phyloP scores from a whole-genome alignment of 179 eudicot genomes.

The Drosera spatulata region DNA sequence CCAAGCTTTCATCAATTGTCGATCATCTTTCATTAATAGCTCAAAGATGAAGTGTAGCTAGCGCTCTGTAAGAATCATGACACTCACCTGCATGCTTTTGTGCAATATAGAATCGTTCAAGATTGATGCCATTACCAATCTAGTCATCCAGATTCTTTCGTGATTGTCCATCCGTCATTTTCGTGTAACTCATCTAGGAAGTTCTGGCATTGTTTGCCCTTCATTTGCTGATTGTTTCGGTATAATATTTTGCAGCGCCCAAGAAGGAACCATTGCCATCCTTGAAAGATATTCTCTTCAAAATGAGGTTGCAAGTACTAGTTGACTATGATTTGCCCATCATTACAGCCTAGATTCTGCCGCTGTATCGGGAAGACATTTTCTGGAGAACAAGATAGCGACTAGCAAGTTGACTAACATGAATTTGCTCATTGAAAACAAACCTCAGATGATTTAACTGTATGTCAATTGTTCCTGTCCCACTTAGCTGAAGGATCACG shows the following conservation, averaged over 20 bases:
- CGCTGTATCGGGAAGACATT: too few relatives aligned
- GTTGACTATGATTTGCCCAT: too few relatives aligned
- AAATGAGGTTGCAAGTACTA: conserved; percentile 9
- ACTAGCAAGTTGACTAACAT: too few relatives aligned
- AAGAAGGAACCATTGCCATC: conserved; percentile 57
- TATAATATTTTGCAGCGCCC: conserved; percentile 45
- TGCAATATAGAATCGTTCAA: too few relatives aligned
- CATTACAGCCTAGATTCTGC: too few relatives aligned
- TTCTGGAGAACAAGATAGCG: too few relatives aligned
- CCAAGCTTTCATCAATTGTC: background rate
- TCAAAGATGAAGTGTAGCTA: background rate
- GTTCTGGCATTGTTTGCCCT: background rate
- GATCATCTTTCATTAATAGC: background rate
- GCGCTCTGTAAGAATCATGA: too few relatives aligned
- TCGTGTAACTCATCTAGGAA: background rate
- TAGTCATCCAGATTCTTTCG: background rate
- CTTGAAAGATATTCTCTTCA: conserved; percentile 56
- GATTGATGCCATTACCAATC: background rate
- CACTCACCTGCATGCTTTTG: too few relatives aligned
- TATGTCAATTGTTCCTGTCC: too few relatives aligned
- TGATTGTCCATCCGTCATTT: background rate
- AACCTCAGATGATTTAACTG: too few relatives aligned
- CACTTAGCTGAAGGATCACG: too few relatives aligned
- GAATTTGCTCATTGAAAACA: too few relatives aligned
- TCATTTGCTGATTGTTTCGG: background rate